Base-by-base conservation (phyloP, 768 basidiomycete species). In the Leucogyrophana mollusca region DNA sequence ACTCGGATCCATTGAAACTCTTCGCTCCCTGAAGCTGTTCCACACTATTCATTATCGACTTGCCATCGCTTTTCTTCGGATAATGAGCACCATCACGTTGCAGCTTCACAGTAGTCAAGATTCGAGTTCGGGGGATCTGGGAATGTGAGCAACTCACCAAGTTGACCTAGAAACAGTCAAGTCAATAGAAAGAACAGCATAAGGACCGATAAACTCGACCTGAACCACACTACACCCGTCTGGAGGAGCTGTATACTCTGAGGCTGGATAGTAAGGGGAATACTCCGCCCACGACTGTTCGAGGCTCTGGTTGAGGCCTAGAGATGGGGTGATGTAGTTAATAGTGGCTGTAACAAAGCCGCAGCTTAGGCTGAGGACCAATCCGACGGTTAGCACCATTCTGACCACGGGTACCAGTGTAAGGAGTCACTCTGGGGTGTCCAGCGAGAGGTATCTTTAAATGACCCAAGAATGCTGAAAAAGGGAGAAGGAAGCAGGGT, bases 71-170 rank as follows among this genome's bases (percentile, higher is more conserved):
- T 2, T 64, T 56, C 0, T 83, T 86, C 0, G 90, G 90, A 56
- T 73, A 89, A 22, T 90, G 79, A 0, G 87, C 83, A 3, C 87
- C 88, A 56, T 93, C 87, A 3, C 90, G 73, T 62, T 89, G 84
- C 3, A 91, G 65, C 87, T 89, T 21, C n/a, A 35, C 20, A 37
- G 9, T 21, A 7, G 9, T 37, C 35, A 16, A 37, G 16, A 6
- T 21, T n/a, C n/a, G n/a, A n/a, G n/a, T n/a, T n/a, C 27, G 27
- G 27, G 27, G 7, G 27, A 30, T 7, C 6, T 7, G 13, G 27
- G 27, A 13, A 13, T 30, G 27, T 6, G 27, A 13, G 6, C 6
- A 13, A 30, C 35, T 16, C 16, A 37, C 35, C 8, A 37, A n/a
- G n/a, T 37, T 37, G 8, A 37, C 35, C 35, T 37, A 16, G 9